These are phyloP conservation scores for Fragaria nilgerrensis DNA, from an alignment of 306 rosid genomes.

Conservation along the genomic window DNA sequence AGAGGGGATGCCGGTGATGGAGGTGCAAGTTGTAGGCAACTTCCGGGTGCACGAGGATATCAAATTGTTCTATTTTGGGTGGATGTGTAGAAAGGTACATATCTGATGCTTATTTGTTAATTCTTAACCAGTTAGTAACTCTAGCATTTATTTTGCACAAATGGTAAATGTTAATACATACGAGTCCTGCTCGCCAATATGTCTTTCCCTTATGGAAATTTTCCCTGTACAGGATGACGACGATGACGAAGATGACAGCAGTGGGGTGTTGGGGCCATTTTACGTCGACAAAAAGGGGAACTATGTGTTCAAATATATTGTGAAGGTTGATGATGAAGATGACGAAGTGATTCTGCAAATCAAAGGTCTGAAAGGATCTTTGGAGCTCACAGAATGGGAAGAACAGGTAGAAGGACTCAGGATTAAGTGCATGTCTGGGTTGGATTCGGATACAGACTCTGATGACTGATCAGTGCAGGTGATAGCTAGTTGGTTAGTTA, in stretches of 20 bases:
- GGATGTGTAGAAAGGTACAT: slow-evolving; percentile 2
- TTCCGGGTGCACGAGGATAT: not conserved
- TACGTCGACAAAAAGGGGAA: not conserved
- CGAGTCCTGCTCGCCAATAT: not conserved
- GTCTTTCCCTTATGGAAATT: not conserved
- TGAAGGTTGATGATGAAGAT: not conserved
- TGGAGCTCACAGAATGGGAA: slow-evolving; percentile 5
- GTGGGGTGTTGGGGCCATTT: slow-evolving; percentile 3
- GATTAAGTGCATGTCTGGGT: not conserved
- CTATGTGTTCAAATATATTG: not conserved
- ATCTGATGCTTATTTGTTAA: not conserved
- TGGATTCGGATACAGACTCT: not conserved
- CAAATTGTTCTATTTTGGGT: slow-evolving; percentile 1
- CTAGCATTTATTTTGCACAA: not conserved
- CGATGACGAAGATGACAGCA: not conserved
- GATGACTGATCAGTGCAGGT: not conserved
- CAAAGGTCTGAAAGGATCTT: not conserved
- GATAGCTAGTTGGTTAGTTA: not conserved
- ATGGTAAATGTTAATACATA: not conserved
- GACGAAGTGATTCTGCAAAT: not conserved
- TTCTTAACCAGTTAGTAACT: not conserved
- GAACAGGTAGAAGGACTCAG: not conserved
- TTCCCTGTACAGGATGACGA: not conserved
- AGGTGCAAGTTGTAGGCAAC: not conserved
- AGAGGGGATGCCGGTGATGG: slow-evolving; percentile 1